Evolutionary conservation across 179 eudicot species (phyloP).

Genomic region (Silene coronaria): DNA sequence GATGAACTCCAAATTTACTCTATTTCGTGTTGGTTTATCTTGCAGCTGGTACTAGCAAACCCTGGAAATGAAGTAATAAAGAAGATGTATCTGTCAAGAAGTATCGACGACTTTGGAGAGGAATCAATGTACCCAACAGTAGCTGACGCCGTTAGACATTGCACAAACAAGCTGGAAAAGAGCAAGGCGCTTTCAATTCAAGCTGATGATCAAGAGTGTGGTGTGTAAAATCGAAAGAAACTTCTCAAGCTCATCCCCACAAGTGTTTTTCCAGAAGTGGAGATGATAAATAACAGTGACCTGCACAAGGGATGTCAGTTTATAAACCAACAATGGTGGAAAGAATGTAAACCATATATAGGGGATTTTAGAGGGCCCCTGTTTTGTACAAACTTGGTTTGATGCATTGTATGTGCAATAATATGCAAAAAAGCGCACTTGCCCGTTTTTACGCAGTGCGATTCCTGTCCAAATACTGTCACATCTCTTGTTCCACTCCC

Average conservation of each 20-base stretch:
- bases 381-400: not conserved
- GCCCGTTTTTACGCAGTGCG: not conserved
- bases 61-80: constrained; percentile 84
- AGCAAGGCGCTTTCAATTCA: constrained; percentile 25
- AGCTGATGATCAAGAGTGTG: constrained; percentile 8
- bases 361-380: not conserved
- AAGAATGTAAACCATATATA: not conserved
- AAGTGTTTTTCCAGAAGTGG: not conserved
- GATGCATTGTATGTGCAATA: not conserved
- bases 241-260: not conserved
- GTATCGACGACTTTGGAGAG: constrained; percentile 44
- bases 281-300: not conserved
- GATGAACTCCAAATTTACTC: not conserved
- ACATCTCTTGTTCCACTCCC: not conserved
- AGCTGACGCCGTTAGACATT: constrained; percentile 72
- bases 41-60: constrained; percentile 58
- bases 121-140: constrained; percentile 70
- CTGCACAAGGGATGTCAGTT: not conserved
- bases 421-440: not conserved
- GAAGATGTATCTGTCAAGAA: constrained; percentile 61
- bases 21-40: not conserved
- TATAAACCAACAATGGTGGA: constrained; percentile 2
- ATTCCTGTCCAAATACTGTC: not conserved
- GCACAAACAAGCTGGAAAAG: constrained; percentile 45
- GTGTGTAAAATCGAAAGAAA: constrained; percentile 15